Base-by-base conservation (phyloP, 495 filamentous ascomycete species). In the Wilcoxina mikolae region DNA sequence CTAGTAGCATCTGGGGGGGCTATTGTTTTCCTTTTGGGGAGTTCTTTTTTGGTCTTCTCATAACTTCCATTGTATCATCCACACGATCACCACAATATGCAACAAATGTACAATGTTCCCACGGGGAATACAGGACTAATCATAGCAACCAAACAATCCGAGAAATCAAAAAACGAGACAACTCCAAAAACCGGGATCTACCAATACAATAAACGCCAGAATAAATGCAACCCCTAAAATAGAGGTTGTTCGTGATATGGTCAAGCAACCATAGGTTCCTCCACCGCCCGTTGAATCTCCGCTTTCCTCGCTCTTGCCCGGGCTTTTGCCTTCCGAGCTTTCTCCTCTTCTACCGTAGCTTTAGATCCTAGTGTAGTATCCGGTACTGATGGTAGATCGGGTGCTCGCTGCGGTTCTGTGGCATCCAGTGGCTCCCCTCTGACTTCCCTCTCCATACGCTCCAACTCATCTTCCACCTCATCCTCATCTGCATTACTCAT, bases 401-500 rank as follows among this genome's bases (percentile, higher is more conserved):
- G 67, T 11, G 87, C 85, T 5, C 75, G 82, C 57, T 72, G 72
- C 0, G 84, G 86, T 56, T 86, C 3, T 3, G 11, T 56, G 46
- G 25, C 47, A 11, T 47, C 56, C 46, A 58, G 61, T 1, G 41
- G n/a, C 51, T 20, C 24, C 4, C 39, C 52, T 7, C 69, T 70
- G 11, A 85, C 68, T 67, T 95, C 82, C 17, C 71, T 76, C 66
- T 86, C 81, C 54, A 96, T 70, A 18, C 76, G 81, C 45, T 83
- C 87, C 58, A 98, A 69, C 71, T 96, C 91, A 61, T 95, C 88
- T 64, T 95, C 93, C 23, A 96, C 93, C 63, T 95, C 91, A 57
- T 95, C 93, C 67, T 96, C 91, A 69, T 96, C 93, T 64, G 90
- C 83, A 62, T 85, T 88, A 33, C 84, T 85, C 71, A 95, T 82